A percentile compares a stretch with the other conserved stretches of the same genome.
Evolutionary conservation across 1,284 basidiomycete species (phyloP).

Genomic region (Boletus smithii): DNA sequence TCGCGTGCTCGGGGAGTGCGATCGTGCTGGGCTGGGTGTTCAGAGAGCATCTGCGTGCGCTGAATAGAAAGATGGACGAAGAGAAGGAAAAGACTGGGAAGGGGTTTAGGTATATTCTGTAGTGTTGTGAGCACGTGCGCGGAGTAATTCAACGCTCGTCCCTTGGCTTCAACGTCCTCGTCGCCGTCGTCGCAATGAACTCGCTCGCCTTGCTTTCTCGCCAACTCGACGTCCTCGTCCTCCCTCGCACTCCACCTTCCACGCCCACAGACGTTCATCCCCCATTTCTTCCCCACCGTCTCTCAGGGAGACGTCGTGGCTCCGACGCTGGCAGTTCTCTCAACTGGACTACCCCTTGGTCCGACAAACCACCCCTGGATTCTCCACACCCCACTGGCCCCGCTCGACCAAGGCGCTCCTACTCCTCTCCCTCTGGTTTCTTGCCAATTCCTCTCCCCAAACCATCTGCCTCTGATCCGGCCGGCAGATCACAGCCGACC

Average conservation of each 20-base stretch:
- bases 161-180: no score
- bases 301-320: slow-evolving; percentile 25
- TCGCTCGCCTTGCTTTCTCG: slow-evolving; percentile 66
- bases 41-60: slow-evolving; percentile 13
- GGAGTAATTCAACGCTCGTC: no score
- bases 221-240: slow-evolving; percentile 61
- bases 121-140: slow-evolving; percentile 21
- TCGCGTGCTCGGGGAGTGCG: slow-evolving; percentile 16
- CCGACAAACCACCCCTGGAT: slow-evolving; percentile 48
- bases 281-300: slow-evolving; percentile 7
- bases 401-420: slow-evolving; percentile 42
- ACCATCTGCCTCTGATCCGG: slow-evolving; percentile 28
- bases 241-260: slow-evolving; percentile 47
- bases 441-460: slow-evolving; percentile 30
- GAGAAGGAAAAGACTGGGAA: slow-evolving; percentile 4
- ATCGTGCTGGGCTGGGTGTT: slow-evolving; percentile 29
- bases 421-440: slow-evolving; percentile 38
- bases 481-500: slow-evolving; percentile 26
- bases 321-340: slow-evolving; percentile 36
- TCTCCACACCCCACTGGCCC: slow-evolving; percentile 24
- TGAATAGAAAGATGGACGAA: slow-evolving; percentile 20
- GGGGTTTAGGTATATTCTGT: slow-evolving; percentile 35
- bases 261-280: slow-evolving; percentile 42
- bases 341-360: slow-evolving; percentile 56
- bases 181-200: slow-evolving; percentile 47